Conservation (phyloP, 2,329 filamentous ascomycete genomes). For the Colletotrichum brevisporum region DNA sequence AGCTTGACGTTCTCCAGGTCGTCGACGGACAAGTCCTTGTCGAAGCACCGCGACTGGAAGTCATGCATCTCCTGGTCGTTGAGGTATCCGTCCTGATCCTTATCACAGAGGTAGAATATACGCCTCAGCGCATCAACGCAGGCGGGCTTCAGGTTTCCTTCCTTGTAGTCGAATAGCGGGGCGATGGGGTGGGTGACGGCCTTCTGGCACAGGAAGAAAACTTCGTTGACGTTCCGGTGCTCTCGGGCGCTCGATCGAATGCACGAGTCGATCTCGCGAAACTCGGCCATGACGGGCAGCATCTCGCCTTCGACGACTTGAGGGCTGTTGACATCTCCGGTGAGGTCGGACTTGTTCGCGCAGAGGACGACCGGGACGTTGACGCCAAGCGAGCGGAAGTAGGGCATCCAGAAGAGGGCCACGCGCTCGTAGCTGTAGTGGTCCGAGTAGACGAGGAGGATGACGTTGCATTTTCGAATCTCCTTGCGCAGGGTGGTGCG, state of each 20-base stretch:
- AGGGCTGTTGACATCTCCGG: conserved; percentile 79
- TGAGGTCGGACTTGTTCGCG: conserved; percentile 96
- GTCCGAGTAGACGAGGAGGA: conserved; percentile 95
- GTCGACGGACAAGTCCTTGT: conserved; percentile 83
- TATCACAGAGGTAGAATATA: conserved; percentile 96
- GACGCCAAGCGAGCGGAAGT: conserved; percentile 97
- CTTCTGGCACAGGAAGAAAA: conserved; percentile 98
- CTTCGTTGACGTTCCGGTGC: conserved; percentile 94
- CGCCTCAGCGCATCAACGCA: conserved; percentile 88
- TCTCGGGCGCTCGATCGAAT: conserved; percentile 94
- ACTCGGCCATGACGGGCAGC: conserved; percentile 97
- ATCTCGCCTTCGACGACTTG: conserved; percentile 97
- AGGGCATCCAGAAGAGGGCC: conserved; percentile 97
- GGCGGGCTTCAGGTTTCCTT: conserved; percentile 87
- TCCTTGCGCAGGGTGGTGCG: conserved; percentile 91
- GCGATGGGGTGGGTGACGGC: conserved; percentile 98
- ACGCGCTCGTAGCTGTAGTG: conserved; percentile 99
- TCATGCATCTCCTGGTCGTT: conserved; percentile 92
- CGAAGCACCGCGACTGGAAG: conserved; percentile 93
- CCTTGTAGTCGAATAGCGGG: conserved; percentile 96
- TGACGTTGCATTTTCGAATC: conserved; percentile 96
- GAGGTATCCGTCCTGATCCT: conserved; percentile 93
- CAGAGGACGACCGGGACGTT: conserved; percentile 98
- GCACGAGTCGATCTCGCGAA: conserved; percentile 98
- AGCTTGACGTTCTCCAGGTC: conserved; percentile 94